phyloP scores from a whole-genome alignment of 2,329 filamentous ascomycete species.

The Didymella pinodella region DNA sequence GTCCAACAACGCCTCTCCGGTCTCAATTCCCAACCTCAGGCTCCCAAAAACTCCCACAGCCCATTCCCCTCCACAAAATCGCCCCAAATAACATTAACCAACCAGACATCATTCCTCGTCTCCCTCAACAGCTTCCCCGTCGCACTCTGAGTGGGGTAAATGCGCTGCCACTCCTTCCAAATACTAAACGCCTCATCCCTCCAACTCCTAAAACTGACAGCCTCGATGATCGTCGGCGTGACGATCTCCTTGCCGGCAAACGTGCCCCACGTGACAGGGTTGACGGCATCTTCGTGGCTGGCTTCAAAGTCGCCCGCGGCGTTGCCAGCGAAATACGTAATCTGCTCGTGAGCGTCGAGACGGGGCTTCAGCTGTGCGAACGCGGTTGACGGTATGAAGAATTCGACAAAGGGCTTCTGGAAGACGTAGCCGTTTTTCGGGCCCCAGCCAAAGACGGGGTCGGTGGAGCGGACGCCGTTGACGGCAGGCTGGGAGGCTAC shows the following conservation, averaged over 20 bases:
- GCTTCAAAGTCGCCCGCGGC: conserved; percentile 78
- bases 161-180: conserved; percentile 90
- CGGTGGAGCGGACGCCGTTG: conserved; percentile 79
- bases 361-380: conserved; percentile 72
- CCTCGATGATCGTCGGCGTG: conserved; percentile 95
- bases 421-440: conserved; percentile 93
- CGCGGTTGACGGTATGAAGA: conserved; percentile 81
- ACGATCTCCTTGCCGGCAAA: conserved; percentile 96
- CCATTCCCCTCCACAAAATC: conserved; percentile 75
- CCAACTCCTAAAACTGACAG: conserved; percentile 93
- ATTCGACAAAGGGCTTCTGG: conserved; percentile 97
- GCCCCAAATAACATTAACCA: conserved; percentile 91
- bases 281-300: conserved; percentile 72
- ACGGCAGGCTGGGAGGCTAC: conserved; percentile 94
- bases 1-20: too few relatives aligned
- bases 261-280: conserved; percentile 96
- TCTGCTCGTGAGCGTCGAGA: conserved; percentile 70
- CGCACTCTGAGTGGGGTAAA: conserved; percentile 78
- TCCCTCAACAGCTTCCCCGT: conserved; percentile 75
- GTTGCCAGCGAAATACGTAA: conserved; percentile 91
- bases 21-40: neutral
- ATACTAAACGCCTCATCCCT: conserved; percentile 95
- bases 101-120: conserved; percentile 76
- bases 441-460: conserved; percentile 91
- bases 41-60: conserved; percentile 71